Evolutionary conservation across 352 stramenopile genomes (phyloP), one percentile per base, ranked within the genome.

Genomic region (Globisporangium barbulae): DNA sequence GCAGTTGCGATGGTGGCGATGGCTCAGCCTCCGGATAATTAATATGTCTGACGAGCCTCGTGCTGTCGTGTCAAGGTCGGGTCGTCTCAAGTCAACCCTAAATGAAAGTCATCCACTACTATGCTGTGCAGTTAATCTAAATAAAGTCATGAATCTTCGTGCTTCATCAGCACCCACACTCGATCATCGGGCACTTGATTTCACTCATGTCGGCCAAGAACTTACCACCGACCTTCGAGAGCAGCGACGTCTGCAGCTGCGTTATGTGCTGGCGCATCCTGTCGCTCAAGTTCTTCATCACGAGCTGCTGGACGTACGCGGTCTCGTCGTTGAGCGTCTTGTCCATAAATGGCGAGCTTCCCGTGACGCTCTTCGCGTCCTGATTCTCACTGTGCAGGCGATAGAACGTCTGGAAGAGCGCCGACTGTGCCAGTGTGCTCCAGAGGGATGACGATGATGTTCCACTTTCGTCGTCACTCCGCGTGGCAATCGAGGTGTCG

Each of bases 381-480:
- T 42, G 5, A 3, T 22, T 54, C 57, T 63, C 57, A 30, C 45
- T 48, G 30, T 45, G n/a, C 10, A 63, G 19, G 4, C 42, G 21
- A 31, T 63, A 63, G 19, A 56, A 19, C 5, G 57, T 56, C 57
- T 63, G 57, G 57, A 63, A 63, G 25, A 19, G 19, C 2, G 49
- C 17, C 5, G 53, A 30, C n/a, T 19, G 10, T 3, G 22, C 3
- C 25, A n/a, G 48, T 6, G 15, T 7, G 12, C 22, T 13, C 48
- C 48, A 54, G 3, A 35, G 47, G n/a, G n/a, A n/a, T 35, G 31
- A 8, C 12, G 33, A 4, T 39, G 33, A 39, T 1, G 33, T 12
- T 31, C 19, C 48, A 37, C 15, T 2, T 5, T 22, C 48, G 9
- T 30, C 6, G 13, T 37, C 19, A 25, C 30, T 10, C n/a, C 25